Base-by-base conservation (phyloP, 192 early-diverging fungal genomes). In the Umbelopsis sp. region DNA sequence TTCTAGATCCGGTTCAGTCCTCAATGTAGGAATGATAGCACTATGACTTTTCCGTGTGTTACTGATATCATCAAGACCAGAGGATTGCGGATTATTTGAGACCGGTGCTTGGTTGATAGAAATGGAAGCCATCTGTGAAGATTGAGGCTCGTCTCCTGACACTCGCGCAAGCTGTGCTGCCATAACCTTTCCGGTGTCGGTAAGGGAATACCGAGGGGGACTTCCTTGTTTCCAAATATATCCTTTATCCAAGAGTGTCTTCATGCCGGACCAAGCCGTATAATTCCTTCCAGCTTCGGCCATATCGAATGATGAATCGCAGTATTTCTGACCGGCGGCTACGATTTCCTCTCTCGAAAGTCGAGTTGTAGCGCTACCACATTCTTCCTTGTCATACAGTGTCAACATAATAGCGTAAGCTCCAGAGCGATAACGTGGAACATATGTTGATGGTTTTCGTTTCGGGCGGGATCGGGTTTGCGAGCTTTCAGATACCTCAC, bases 331-430 rank as follows among this genome's bases (percentile, higher is more conserved):
- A 14, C 84, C 91, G 14, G 75, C 12, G 0, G 80, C 76, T 10
- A 92, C 83, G 31, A 97, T 88, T 41, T 96, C 90, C 4, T 78
- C 45, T 84, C 90, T 94, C n/a, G 86, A 82, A 53, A 87, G 45
- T 69, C 79, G n/a, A 26, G 78, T 67, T 65, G 79, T 54, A 53
- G 71, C 56, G 24, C 67, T 10, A 25, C 73, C n/a, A 10, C 41
- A 17, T 8, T 70, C 56, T 31, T 72, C 71, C 45, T 84, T 56
- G 41, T 80, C 22, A 65, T 86, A 76, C 26, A 96, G 73, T 10
- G 90, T 81, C 0, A 96, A 70, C 26, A 97, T 77, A 36, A 97
- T 89, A 4, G 88, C 93, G 78, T 94, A 97, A 4, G 89, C 86
- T 4, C 92, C 94, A 0, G 92, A 90, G 3, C 94, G 85, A 69